Evolutionary conservation across 495 filamentous ascomycete genomes (phyloP), one percentile per base, ranked within the genome.

Genomic region (Daldinia caldariorum): DNA sequence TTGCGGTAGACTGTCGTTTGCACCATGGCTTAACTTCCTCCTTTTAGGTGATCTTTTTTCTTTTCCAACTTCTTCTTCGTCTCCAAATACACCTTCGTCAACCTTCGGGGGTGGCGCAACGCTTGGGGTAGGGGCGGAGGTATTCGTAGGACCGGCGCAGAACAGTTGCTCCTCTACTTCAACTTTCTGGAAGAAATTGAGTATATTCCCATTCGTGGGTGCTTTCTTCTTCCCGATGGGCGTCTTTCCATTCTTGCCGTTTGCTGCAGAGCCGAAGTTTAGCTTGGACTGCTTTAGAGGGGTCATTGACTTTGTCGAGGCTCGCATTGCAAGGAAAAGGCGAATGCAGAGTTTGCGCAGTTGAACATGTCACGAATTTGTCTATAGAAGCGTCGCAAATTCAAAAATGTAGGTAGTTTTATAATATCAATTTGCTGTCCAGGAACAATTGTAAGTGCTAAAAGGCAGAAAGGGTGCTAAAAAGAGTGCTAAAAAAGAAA

Each of bases 181-280:
- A 6, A 76, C 73, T 56, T 79, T 79, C 18, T 76, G 76, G 68
- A 79, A 79, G 70, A 78, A 79, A 53, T 70, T 79, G 16, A 79
- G 66, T 53, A 97, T 96, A 69, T 89, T 97, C 10, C 81, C 83
- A 77, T 95, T 96, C 6, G 84, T 66, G 10, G 73, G 41, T 20
- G 71, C 29, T 26, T 76, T 81, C 47, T 70, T 66, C 58, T 78
- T 77, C 45, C 45, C 64, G 37, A 47, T 57, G 0, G 67, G 65
- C 1, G 66, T 69, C 58, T 73, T 76, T 6, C 51, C 59, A 55
- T 57, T 49, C 45, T 72, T 60, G 47, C 56, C 49, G 51, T 49
- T 35, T 12, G 64, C 49, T 1, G 71, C 45, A 4, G 67, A 31
- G 45, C 69, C 63, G 55, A 76, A 76, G 41, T 58, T 75, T 6